Evolutionary conservation across 2,329 filamentous ascomycete species (phyloP), one percentile per base, ranked within the genome.

Genomic region (Paecilomyces niveus): DNA sequence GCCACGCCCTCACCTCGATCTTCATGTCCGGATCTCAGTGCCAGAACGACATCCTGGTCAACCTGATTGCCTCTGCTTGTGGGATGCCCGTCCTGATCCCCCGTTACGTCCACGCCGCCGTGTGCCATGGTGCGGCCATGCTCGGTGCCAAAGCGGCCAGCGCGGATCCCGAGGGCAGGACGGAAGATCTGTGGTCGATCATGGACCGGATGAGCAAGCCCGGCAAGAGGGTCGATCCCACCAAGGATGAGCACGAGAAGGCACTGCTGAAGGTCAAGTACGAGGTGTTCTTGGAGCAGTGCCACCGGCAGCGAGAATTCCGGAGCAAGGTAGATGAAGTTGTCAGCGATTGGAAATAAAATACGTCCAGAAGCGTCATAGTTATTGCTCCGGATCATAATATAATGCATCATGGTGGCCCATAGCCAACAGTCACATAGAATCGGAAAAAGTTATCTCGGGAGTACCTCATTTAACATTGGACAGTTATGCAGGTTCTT

Each of bases 1-100:
- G 94, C 9, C 94, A 99, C 77, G 80, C 84, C 65, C 92, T 99
- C 73, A 86, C 83, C 54, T 93, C 89, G 63, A 96, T 99, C 76
- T 99, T 97, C 84, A 97, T 99, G 94, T 96, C 91, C 3, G 94
- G 94, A 61, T 95, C 90, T 10, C 94, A 97, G 74, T 99, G 94
- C 80, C 92, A 97, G 76, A 99, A 99, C 75, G 85, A 88, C 33
- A 85, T 97, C 60, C 81, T 99, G 57, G 96, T 99, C 88, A 83
- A 86, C 59, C 85, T 99, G 15, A 89, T 99, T 67, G 92, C 94
- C 13, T 94, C 92, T 0, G 89, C 89, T 0, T 97, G 93, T 76
- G 82, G 86, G 65, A 92, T 96, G 87, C 93, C 93, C 1, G 93
- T 99, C 21, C 80, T 97, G 39, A 96, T 97, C 58, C 94, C 94